Evolutionary conservation across 164 flowering plant genomes (phyloP).

Genomic region (Tinospora cordifolia): DNA sequence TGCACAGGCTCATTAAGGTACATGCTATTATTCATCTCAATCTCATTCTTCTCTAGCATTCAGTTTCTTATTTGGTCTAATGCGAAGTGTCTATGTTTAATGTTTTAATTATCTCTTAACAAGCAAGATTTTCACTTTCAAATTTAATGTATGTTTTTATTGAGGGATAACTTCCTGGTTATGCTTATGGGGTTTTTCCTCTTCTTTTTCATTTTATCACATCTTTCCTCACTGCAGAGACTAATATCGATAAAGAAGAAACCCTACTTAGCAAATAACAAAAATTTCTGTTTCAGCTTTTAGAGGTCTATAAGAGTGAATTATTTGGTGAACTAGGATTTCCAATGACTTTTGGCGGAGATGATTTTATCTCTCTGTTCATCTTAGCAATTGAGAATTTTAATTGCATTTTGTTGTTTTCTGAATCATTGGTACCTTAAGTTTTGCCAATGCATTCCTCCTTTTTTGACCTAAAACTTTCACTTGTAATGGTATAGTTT

Average conservation of each 20-base stretch:
- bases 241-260: neutral
- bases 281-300: neutral
- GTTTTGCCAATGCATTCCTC: neutral
- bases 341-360: neutral
- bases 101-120: no score
- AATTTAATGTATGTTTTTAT: no score
- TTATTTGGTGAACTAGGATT: neutral
- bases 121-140: no score
- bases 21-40: neutral
- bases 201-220: no score
- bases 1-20: slow-evolving; percentile 67
- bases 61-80: neutral
- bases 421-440: neutral
- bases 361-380: neutral
- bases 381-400: neutral
- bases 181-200: no score
- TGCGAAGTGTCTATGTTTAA: neutral
- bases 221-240: no score
- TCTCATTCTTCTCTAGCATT: neutral
- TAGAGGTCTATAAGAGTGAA: neutral
- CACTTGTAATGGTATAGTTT: neutral
- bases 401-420: neutral
- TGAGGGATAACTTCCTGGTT: no score
- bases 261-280: neutral
- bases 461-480: neutral